These are phyloP conservation scores for Paramecium primaurelia DNA, from an alignment of 73 alveolate genomes.

Conservation along the genomic window DNA sequence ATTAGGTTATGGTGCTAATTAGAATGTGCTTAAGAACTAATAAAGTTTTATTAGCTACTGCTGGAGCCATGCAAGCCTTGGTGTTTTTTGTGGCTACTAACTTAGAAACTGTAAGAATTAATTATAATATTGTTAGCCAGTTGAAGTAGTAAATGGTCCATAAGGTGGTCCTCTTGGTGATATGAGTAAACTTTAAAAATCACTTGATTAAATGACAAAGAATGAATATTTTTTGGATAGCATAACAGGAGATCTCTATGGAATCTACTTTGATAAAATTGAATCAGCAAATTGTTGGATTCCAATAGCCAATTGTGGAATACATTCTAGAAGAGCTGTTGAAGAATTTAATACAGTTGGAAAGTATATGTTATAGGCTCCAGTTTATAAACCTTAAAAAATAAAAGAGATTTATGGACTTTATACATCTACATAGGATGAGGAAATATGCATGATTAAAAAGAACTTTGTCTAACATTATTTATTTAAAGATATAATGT, in stretches of 20 bases:
- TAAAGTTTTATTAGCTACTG: conserved; percentile 39
- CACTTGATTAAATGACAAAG: conserved; percentile 44
- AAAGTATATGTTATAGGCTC: conserved; percentile 49
- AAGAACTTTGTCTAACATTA: conserved; percentile 41
- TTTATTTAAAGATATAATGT: conserved; percentile 13
- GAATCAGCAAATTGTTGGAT: conserved; percentile 79
- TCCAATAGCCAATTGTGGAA: conserved; percentile 92
- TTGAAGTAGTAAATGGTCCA: conserved; percentile 28
- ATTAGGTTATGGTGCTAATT: conserved; percentile 33
- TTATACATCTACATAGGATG: conserved; percentile 44
- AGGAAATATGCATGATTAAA: conserved; percentile 36
- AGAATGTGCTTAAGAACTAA: conserved; percentile 62
- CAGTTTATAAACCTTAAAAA: conserved; percentile 26
- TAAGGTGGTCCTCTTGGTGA: conserved; percentile 33
- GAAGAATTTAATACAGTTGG: conserved; percentile 58
- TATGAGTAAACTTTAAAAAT: conserved; percentile 20
- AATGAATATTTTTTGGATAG: conserved; percentile 88
- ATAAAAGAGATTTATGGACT: conserved; percentile 41
- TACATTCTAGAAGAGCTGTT: conserved; percentile 75
- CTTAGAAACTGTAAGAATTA: conserved; percentile 38
- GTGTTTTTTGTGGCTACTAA: conserved; percentile 55
- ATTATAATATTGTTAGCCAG: not conserved
- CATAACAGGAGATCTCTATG: conserved; percentile 90
- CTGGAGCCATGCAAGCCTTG: conserved; percentile 54
- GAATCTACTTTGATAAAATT: conserved; percentile 64